Conservation (phyloP, 2,329 filamentous ascomycete genomes). For the Aspergillus sp. region DNA sequence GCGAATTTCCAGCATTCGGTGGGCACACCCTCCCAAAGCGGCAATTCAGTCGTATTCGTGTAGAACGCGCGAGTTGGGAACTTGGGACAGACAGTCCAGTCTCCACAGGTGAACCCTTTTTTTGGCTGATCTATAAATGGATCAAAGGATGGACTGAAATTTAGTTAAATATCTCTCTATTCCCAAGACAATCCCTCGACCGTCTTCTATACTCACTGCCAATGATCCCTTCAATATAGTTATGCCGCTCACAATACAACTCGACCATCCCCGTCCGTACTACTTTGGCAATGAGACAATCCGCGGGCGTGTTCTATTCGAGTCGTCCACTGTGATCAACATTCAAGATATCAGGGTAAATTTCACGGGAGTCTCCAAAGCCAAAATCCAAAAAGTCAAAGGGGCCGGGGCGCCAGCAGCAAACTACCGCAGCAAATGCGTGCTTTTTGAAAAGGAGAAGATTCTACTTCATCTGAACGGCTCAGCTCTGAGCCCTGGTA, state of each 20-base stretch:
- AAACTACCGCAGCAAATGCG: conserved; percentile 17
- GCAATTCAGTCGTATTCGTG: too few relatives aligned
- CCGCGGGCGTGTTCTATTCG: not conserved
- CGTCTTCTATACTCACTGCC: too few relatives aligned
- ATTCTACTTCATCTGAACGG: conserved; percentile 7
- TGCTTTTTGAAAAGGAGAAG: conserved; percentile 16
- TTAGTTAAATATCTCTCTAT: too few relatives aligned
- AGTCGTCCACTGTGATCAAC: not conserved
- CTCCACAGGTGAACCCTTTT: too few relatives aligned
- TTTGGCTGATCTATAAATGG: too few relatives aligned
- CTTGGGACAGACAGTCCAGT: too few relatives aligned
- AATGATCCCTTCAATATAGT: too few relatives aligned
- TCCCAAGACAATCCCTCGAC: too few relatives aligned
- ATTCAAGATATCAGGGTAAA: conserved; percentile 6
- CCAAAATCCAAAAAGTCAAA: conserved; percentile 18
- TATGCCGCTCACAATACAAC: not conserved
- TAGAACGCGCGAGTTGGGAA: too few relatives aligned
- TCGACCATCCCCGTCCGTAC: not conserved
- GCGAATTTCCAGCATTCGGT: too few relatives aligned
- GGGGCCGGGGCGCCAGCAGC: conserved; percentile 9
- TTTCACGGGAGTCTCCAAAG: conserved; percentile 15
- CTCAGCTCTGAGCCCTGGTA: not conserved
- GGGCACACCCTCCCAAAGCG: too few relatives aligned
- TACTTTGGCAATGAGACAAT: not conserved
- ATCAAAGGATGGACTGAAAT: too few relatives aligned